A percentile compares a stretch with the other conserved stretches of the same genome.
Evolutionary conservation across 2,329 filamentous ascomycete species (phyloP).

Genomic region (Byssothecium circinans): DNA sequence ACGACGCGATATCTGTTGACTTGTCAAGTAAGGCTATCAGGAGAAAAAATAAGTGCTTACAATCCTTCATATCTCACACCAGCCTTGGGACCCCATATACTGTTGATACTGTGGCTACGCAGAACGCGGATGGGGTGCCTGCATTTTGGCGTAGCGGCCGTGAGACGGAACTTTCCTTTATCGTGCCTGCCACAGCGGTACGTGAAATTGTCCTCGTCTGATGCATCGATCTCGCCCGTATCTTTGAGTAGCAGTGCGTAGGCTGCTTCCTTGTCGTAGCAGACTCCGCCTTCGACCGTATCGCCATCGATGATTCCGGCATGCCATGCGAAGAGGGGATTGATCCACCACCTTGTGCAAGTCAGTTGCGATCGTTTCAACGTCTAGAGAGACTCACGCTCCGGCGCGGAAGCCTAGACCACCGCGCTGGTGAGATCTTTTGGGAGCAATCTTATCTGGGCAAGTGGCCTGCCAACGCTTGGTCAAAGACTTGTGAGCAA

Average conservation of each 20-base stretch:
- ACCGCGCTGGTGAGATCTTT: constrained; percentile 41
- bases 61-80: constrained; percentile 54
- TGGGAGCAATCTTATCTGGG: constrained; percentile 32
- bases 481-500: constrained; percentile 32
- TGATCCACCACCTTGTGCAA: constrained; percentile 56
- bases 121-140: constrained; percentile 49
- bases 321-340: constrained; percentile 49
- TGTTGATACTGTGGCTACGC: constrained; percentile 48
- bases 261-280: constrained; percentile 45
- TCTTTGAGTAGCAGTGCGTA: constrained; percentile 51
- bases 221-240: constrained; percentile 42
- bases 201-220: constrained; percentile 41
- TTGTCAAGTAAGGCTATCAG: neutral
- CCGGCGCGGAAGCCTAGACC: constrained; percentile 51
- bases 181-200: constrained; percentile 47
- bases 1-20: constrained; percentile 28
- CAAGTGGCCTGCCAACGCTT: constrained; percentile 35
- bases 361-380: constrained; percentile 5
- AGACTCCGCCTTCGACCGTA: constrained; percentile 47
- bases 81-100: constrained; percentile 50
- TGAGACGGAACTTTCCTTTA: constrained; percentile 49
- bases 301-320: constrained; percentile 52
- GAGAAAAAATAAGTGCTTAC: constrained; percentile 36
- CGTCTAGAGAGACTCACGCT: constrained; percentile 36
- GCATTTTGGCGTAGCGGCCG: constrained; percentile 44